phyloP scores from a whole-genome alignment of 768 basidiomycete genomes.

The Pisolithus marmoratus region DNA sequence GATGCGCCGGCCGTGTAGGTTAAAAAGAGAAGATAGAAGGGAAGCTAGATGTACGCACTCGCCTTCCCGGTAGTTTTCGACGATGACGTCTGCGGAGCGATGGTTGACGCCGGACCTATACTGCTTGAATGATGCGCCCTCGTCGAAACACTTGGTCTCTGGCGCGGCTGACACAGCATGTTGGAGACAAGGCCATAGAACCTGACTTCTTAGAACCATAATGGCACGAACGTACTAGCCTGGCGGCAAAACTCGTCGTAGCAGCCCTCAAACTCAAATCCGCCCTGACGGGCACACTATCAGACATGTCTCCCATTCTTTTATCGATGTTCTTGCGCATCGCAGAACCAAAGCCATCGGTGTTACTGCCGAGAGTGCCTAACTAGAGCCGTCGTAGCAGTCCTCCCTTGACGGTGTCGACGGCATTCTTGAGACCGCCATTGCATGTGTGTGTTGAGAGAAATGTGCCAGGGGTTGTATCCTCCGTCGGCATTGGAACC shows the following conservation, averaged over 20 bases:
- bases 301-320: conserved; percentile 36
- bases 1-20: too few relatives aligned
- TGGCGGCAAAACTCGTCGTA: conserved; percentile 89
- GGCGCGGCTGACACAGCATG: conserved; percentile 85
- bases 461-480: conserved; percentile 40
- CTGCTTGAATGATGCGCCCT: conserved; percentile 74
- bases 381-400: conserved; percentile 55
- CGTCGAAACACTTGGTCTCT: conserved; percentile 76
- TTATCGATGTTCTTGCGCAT: too few relatives aligned
- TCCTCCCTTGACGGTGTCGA: conserved; percentile 56
- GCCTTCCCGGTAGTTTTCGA: conserved; percentile 75
- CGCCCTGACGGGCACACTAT: conserved; percentile 61
- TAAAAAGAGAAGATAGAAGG: background rate
- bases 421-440: conserved; percentile 80
- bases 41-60: conserved; percentile 40
- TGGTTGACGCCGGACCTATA: conserved; percentile 91
- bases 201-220: conserved; percentile 29
- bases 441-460: conserved; percentile 72
- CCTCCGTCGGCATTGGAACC: conserved; percentile 28
- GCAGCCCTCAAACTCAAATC: conserved; percentile 78
- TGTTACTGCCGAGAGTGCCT: conserved; percentile 64
- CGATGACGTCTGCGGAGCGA: conserved; percentile 87
- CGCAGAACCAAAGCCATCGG: conserved; percentile 54
- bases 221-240: conserved; percentile 25
- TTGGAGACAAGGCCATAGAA: conserved; percentile 84